Base-by-base conservation (phyloP, 805 yeast genomes). In the Monosporozyma servazzii region DNA sequence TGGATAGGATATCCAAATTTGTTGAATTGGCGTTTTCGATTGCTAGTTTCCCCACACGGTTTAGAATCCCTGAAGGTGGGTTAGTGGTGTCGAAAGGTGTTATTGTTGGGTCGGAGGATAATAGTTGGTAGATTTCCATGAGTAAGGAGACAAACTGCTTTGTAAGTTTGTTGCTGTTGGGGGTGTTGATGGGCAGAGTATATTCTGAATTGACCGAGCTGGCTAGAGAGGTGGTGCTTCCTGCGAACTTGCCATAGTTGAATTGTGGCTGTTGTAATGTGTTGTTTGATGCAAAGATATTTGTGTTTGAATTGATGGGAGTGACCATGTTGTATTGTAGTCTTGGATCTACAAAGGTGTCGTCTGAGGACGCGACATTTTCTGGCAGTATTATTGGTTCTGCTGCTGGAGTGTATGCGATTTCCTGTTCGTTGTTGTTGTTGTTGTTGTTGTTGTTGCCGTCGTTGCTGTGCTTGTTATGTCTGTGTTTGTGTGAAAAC, bases 51-150 rank as follows among this genome's bases (percentile, higher is more conserved):
- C 86, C 77, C 0, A 82, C 82, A 49, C 74, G 73, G 42, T 80
- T 79, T 20, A 82, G 71, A 3, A 84, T 74, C 1, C 88, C 88
- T 1, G 82, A 74, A 0, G 89, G 88, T 7, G 88, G 89, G 58
- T 77, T 76, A 42, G 72, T 63, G 17, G 78, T 76, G 55, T 82
- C 82, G 60, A 84, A 84, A 0, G 90, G 90, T 0, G 90, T 83
- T 7, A 75, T 71, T 33, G 79, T 77, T 6, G 89, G 88, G 58
- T 76, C 79, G 47, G 72, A 72, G 15, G 77, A 74, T 51, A 77
- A 71, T 8, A 68, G 59, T 48, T 76, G 77, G 58, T 81, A 81
- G 4, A 73, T 69, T 40, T 71, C 71, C 57, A 73, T 58, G 23
- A 82, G 63, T 13, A 76, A 58, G 21, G 66, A 69, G 56, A 80